phyloP scores from a whole-genome alignment of 2,329 filamentous ascomycete genomes.

The Coniochaeta sp. region DNA sequence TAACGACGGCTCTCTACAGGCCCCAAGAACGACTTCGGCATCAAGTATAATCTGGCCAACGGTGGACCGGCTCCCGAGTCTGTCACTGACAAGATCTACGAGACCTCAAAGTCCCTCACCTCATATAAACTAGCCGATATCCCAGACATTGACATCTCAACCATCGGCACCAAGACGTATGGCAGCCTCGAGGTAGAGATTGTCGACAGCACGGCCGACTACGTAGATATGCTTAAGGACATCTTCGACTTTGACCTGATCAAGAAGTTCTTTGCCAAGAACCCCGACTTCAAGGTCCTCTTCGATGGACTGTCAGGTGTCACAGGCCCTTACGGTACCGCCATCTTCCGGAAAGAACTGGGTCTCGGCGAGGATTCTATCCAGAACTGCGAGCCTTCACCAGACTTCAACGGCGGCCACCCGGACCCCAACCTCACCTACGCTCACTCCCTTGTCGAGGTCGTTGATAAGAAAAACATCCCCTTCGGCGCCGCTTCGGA shows the following conservation, averaged over 20 bases:
- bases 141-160: slow-evolving; percentile 75
- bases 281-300: slow-evolving; percentile 91
- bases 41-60: slow-evolving; percentile 99
- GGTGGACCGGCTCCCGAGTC: slow-evolving; percentile 92
- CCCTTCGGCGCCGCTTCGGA: slow-evolving; percentile 96
- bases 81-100: slow-evolving; percentile 97
- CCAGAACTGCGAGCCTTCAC: slow-evolving; percentile 86
- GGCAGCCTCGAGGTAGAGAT: slow-evolving; percentile 89
- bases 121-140: slow-evolving; percentile 91
- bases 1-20: slow-evolving; percentile 40
- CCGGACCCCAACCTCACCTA: slow-evolving; percentile 98
- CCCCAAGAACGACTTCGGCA: slow-evolving; percentile 91
- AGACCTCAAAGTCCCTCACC: slow-evolving; percentile 78
- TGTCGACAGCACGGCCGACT: slow-evolving; percentile 87
- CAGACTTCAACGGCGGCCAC: slow-evolving; percentile 95
- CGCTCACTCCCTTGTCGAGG: slow-evolving; percentile 87
- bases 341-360: slow-evolving; percentile 92
- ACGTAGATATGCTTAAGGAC: slow-evolving; percentile 90
- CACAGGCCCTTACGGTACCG: slow-evolving; percentile 88
- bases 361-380: slow-evolving; percentile 64
- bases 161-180: slow-evolving; percentile 76
- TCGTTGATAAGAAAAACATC: slow-evolving; percentile 82
- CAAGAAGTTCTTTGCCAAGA: slow-evolving; percentile 80
- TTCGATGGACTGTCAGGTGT: slow-evolving; percentile 94
- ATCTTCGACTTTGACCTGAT: slow-evolving; percentile 98